Evolutionary conservation across 129 eudicot genomes (phyloP), one percentile per base, ranked within the genome.

Genomic region (Calendula officinalis): DNA sequence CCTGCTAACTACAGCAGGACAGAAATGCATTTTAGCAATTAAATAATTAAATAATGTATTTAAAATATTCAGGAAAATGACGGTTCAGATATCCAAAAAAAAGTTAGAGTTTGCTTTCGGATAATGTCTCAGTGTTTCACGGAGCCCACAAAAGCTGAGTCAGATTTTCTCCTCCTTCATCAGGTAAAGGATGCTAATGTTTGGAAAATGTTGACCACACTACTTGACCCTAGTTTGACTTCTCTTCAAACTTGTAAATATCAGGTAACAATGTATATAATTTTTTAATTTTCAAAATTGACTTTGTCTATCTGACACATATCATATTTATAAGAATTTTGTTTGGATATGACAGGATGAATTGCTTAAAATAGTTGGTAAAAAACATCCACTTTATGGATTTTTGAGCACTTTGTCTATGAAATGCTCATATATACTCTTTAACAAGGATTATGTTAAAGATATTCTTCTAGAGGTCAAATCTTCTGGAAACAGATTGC

Each of bases 401-500:
- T 66, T 88, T 66, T 64, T 92, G 64, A 78, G 82, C 72, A 63
- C 60, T n/a, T 87, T 92, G 35, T 85, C 99, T 45, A 51, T 92
- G 80, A 92, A 92, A 77, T 88, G 99, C 80, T 92, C 99, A 43
- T 83, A 81, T 78, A 37, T 82, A 49, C 95, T 92, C 32, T 92
- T 88, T 67, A 79, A 84, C 83, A 92, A 92, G 84, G 99, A 92
- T 59, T 85, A 85, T 72, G 89, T 89, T 59, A 92, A 84, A 77
- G 90, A 88, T 79, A 73, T 92, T 75, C 77, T 92, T 67, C 74
- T 58, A n/a, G 95, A 85, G 84, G 75, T 77, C 38, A 88, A 85
- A 77, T 59, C 87, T 60, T 70, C 91, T 51, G 83, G 71, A 75
- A 76, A 57, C 60, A 74, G 71, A 32, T 70, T 81, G 32, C 66